phyloP scores from a whole-genome alignment of 441 rosid genomes.

The Cnidoscolus chayamansa region DNA sequence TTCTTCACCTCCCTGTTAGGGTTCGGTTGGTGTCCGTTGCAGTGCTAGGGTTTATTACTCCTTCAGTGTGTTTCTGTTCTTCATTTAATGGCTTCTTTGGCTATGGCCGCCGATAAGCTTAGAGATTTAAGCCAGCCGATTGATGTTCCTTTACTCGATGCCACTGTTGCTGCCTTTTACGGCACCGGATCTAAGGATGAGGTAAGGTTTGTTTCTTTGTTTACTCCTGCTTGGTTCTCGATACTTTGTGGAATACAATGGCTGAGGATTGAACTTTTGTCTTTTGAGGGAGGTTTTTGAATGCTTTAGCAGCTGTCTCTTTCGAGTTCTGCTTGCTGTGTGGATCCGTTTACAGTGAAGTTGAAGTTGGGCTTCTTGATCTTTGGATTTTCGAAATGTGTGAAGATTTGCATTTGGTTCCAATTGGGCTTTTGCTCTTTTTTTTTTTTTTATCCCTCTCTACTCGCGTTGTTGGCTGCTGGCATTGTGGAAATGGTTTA shows the following conservation, averaged over 20 bases:
- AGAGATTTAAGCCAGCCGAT: conserved; percentile 94
- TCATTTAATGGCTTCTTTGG: conserved; percentile 32
- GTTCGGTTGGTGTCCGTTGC: conserved; percentile 31
- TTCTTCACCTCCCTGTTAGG: conserved; percentile 39
- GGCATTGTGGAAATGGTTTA: not conserved
- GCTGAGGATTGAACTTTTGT: not conserved
- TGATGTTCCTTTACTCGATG: conserved; percentile 91
- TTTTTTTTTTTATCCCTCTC: too few species aligned
- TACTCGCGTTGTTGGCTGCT: not conserved
- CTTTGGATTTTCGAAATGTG: conserved; percentile 4
- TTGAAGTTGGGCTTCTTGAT: not conserved
- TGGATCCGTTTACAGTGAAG: not conserved
- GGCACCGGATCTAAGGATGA: conserved; percentile 99
- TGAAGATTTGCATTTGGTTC: not conserved
- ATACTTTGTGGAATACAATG: conserved; percentile 12
- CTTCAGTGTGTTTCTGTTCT: not conserved
- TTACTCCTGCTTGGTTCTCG: not conserved
- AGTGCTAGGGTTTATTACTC: conserved; percentile 37
- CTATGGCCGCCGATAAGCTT: conserved; percentile 95
- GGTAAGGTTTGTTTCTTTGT: conserved; percentile 44
- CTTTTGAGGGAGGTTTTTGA: not conserved
- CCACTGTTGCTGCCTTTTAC: conserved; percentile 97
- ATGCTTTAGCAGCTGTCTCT: not conserved
- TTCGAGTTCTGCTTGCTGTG: not conserved
- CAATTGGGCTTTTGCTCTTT: not conserved